These are phyloP conservation scores for Lachnellula willkommii DNA, from an alignment of 2,329 filamentous ascomycete species.

Conservation along the genomic window DNA sequence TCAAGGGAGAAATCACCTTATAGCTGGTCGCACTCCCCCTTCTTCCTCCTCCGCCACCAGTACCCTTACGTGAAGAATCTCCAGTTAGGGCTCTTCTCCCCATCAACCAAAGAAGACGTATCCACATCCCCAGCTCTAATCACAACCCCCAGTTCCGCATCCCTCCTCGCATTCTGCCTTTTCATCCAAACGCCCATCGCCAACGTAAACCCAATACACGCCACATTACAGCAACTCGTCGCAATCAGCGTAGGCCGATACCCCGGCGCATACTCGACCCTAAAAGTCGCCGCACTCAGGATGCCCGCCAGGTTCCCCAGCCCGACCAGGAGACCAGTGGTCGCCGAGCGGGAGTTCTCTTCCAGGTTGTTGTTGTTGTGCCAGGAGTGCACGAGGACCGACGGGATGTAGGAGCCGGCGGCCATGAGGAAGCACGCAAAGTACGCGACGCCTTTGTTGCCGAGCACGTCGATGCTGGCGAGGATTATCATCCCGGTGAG, in stretches of 20 bases:
- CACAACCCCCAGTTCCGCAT: conserved; percentile 34
- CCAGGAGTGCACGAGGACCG: conserved; percentile 44
- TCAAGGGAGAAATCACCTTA: background rate
- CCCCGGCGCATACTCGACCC: conserved; percentile 43
- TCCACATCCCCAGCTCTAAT: conserved; percentile 36
- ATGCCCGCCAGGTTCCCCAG: conserved; percentile 46
- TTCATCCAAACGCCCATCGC: conserved; percentile 42
- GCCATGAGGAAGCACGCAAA: conserved; percentile 47
- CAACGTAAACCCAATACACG: conserved; percentile 37
- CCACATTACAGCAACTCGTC: conserved; percentile 38
- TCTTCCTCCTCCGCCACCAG: too few relatives aligned
- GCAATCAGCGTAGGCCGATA: conserved; percentile 44
- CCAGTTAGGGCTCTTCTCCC: conserved; percentile 36
- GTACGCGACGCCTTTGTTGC: conserved; percentile 41
- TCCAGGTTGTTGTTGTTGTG: conserved; percentile 49
- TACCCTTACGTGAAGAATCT: background rate
- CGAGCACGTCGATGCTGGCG: conserved; percentile 37
- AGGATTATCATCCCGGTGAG: conserved; percentile 42
- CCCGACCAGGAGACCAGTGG: conserved; percentile 43
- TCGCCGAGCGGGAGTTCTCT: conserved; percentile 44
- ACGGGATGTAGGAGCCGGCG: conserved; percentile 41
- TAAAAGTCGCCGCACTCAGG: conserved; percentile 41
- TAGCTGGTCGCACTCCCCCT: too few relatives aligned
- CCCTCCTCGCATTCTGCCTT: conserved; percentile 37
- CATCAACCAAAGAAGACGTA: conserved; percentile 36